Evolutionary conservation across 495 filamentous ascomycete species (phyloP), one percentile per base, ranked within the genome.

Genomic region (Xylaria sp.): DNA sequence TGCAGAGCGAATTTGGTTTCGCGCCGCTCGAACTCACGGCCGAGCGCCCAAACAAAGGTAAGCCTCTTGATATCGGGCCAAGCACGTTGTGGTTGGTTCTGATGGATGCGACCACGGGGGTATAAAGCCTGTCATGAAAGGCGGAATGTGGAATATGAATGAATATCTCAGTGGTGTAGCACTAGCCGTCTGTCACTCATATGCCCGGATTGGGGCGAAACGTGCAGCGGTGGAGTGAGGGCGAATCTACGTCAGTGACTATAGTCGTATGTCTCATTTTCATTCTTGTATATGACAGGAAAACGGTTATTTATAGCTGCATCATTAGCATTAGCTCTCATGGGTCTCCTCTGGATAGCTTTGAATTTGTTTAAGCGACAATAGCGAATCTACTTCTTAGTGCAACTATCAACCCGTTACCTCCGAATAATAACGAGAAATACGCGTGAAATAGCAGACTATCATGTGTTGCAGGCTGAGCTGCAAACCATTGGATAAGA

Each of bases 81-180:
- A 52, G 40, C 41, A 71, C 69, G 52, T 59, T 71, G 29, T 71
- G 69, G 69, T n/a, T 71, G 11, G 69, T 71, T 29, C 14, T 71
- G 15, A 58, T 52, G 9, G 69, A 71, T 35, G 31, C 37, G 5
- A 33, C 40, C 0, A 29, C 46, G n/a, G 59, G 1, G 5, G 1
- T 24, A 31, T 62, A 24, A 33, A 21, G 8, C 24, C 19, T 15
- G 21, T 12, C 0, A 43, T 5, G 24, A 21, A 9, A 61, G n/a
- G 29, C 1, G 15, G 52, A 48, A 19, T 44, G 29, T 0, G 15
- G 52, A 48, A 19, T 44, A 55, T 7, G 0, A 48, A 21, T 26
- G 0, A 48, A 21, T 26, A 15, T 48, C 15, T 31, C 24, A 26
- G 8, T 24, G 26, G 44, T 15, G n/a, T 9, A 43, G 29, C 17